Evolutionary conservation across 2,329 filamentous ascomycete genomes (phyloP).

Genomic region (Diaporthe australafricana): DNA sequence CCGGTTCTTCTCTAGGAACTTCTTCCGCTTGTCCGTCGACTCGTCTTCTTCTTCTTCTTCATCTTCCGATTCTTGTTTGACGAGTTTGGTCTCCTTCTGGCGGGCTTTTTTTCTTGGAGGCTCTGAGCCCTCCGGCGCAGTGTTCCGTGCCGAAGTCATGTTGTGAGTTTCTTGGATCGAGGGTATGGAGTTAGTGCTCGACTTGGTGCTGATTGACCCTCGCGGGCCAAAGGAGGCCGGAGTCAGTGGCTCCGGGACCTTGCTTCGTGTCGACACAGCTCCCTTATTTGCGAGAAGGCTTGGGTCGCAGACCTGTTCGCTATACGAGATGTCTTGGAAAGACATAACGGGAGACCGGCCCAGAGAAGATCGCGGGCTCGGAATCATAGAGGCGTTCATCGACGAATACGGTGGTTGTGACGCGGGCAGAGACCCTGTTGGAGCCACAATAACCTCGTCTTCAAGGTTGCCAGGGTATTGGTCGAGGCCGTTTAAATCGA

Average conservation of each 20-base stretch:
- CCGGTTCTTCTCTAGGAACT: constrained; percentile 77
- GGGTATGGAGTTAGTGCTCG: constrained; percentile 28
- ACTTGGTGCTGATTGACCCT: constrained; percentile 23
- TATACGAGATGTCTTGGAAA: constrained; percentile 17
- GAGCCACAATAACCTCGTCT: constrained; percentile 15
- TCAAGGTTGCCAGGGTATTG: constrained; percentile 40
- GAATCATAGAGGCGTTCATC: background rate
- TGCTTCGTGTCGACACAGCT: background rate
- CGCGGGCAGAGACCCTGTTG: constrained; percentile 1
- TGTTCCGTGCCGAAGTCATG: background rate
- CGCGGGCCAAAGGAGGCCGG: constrained; percentile 8
- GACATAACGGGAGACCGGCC: constrained; percentile 21
- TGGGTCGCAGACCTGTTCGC: constrained; percentile 25
- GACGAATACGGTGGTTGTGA: constrained; percentile 6
- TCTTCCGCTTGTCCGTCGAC: constrained; percentile 50
- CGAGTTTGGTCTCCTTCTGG: constrained; percentile 40
- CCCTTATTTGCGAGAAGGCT: constrained; percentile 15
- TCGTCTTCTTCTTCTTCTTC: constrained; percentile 39
- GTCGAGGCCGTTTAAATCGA: constrained; percentile 40
- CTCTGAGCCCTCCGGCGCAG: constrained; percentile 25
- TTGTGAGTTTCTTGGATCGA: background rate
- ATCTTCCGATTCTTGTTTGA: constrained; percentile 44
- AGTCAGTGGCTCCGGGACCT: constrained; percentile 24
- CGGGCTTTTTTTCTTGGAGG: constrained; percentile 38
- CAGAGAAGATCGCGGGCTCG: constrained; percentile 19